Evolutionary conservation across 2,329 filamentous ascomycete species (phyloP).

Genomic region (Fusarium sublunatum): DNA sequence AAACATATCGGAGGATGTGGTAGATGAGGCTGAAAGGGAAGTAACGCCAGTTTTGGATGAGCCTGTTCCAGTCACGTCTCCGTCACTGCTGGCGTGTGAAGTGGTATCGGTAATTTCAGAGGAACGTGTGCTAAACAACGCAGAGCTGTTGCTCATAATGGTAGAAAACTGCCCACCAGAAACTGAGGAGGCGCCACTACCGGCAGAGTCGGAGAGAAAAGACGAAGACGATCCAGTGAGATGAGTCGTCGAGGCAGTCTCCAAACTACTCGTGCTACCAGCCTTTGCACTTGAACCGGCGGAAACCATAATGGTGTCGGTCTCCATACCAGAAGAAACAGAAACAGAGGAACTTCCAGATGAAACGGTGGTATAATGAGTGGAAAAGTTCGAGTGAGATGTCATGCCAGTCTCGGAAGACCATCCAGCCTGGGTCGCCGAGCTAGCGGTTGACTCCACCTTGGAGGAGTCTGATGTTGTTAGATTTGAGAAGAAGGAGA

Average conservation of each 20-base stretch:
- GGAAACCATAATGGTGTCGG: slow-evolving; percentile 12
- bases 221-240: slow-evolving; percentile 13
- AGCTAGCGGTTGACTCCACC: slow-evolving; percentile 6
- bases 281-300: slow-evolving; percentile 36
- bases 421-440: background rate
- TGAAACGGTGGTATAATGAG: background rate
- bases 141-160: background rate
- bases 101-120: background rate
- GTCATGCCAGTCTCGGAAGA: slow-evolving; percentile 5
- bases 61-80: background rate
- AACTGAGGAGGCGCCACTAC: background rate
- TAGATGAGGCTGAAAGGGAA: slow-evolving; percentile 2
- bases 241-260: slow-evolving; percentile 8
- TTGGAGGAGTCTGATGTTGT: slow-evolving; percentile 26
- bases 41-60: background rate
- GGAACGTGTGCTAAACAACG: slow-evolving; percentile 2
- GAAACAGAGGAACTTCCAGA: slow-evolving; percentile 2
- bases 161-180: background rate
- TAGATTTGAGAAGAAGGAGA: slow-evolving; percentile 1
- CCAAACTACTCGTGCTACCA: slow-evolving; percentile 26
- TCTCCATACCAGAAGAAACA: slow-evolving; percentile 9
- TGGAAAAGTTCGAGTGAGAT: slow-evolving; percentile 5
- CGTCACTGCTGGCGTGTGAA: background rate
- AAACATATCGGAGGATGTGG: background rate
- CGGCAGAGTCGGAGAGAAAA: slow-evolving; percentile 1